Evolutionary conservation across 1,139 yeast genomes (phyloP), one percentile per base, ranked within the genome.

Genomic region (Blastobotrys indianensis): DNA sequence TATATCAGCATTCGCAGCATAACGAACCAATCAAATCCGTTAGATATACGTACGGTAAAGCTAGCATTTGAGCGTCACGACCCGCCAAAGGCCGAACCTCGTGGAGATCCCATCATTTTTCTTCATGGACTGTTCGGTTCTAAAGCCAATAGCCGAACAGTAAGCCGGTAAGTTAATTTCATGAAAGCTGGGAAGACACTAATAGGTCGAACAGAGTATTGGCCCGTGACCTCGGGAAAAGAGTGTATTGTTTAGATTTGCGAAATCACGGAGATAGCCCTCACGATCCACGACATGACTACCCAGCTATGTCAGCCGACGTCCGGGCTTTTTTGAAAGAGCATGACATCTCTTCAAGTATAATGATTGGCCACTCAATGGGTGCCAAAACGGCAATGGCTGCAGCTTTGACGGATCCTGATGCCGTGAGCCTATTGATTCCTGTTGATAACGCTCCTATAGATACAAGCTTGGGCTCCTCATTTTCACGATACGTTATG

Each of bases 321-420:
- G 88, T 92, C 20, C 88, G 82, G 58, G 59, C 66, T 31, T 92
- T 90, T 61, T 74, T 88, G 12, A 58, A 59, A 1, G 75, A 74
- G 4, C 72, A 77, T 15, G 56, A 52, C 1, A 51, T 80, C 10
- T 68, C 69, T 29, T 68, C 74, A 35, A 85, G 94, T 0, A 77
- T 86, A 15, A 54, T 92, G 17, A 72, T 92, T 23, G 98, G 98
- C 1, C 97, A 90, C 64, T 88, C 97, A 0, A 88, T 92, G 97
- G 98, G 98, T 5, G 97, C 96, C 8, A 92, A 92, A 60, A 76
- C 90, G 0, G 96, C 85, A 2, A 90, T 92, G 97, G 87, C 92
- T 0, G 71, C 85, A 3, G 82, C 90, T 0, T 69, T 92, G 51
- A 72, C 87, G 44, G 70, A 77, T 20, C 94, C 94, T 0, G 76